Conservation (phyloP, 306 rosid genomes). For the Vigna unguiculata region DNA sequence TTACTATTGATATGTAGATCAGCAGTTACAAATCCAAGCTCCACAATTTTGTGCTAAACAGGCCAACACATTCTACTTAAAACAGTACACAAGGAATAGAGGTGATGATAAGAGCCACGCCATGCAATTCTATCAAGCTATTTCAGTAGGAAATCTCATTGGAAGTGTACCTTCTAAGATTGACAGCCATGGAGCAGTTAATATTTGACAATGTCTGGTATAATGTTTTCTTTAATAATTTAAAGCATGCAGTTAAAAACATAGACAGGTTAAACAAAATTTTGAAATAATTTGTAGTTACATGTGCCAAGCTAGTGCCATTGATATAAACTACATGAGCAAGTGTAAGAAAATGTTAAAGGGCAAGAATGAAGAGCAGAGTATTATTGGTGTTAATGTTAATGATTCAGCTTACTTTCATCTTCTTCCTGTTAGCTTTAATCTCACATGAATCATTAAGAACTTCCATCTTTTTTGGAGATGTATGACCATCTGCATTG, state of each 20-base stretch:
- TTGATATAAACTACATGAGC: slow-evolving; percentile 11
- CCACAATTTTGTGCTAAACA: slow-evolving; percentile 1
- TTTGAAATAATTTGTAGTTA: neutral
- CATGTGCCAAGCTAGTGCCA: slow-evolving; percentile 2
- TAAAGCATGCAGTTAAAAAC: slow-evolving; percentile 6
- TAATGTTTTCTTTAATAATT: slow-evolving; percentile 14
- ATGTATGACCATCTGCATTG: slow-evolving; percentile 46
- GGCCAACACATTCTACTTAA: slow-evolving; percentile 15
- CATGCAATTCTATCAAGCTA: slow-evolving; percentile 19
- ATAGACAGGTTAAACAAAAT: neutral
- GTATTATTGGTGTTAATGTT: neutral
- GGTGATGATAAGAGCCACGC: slow-evolving; percentile 6
- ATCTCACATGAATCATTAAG: slow-evolving; percentile 46
- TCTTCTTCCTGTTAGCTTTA: slow-evolving; percentile 77
- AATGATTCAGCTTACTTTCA: slow-evolving; percentile 63
- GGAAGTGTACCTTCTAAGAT: neutral
- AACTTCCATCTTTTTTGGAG: slow-evolving; percentile 52
- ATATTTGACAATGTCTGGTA: neutral
- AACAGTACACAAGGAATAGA: slow-evolving; percentile 4
- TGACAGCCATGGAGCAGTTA: neutral
- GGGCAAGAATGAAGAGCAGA: neutral
- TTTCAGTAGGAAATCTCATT: neutral
- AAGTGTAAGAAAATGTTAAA: neutral
- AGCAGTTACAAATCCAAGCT: neutral
- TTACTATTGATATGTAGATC: neutral